These are phyloP conservation scores for Backusella circina DNA, from an alignment of 192 early-diverging fungal genomes.

Conservation along the genomic window DNA sequence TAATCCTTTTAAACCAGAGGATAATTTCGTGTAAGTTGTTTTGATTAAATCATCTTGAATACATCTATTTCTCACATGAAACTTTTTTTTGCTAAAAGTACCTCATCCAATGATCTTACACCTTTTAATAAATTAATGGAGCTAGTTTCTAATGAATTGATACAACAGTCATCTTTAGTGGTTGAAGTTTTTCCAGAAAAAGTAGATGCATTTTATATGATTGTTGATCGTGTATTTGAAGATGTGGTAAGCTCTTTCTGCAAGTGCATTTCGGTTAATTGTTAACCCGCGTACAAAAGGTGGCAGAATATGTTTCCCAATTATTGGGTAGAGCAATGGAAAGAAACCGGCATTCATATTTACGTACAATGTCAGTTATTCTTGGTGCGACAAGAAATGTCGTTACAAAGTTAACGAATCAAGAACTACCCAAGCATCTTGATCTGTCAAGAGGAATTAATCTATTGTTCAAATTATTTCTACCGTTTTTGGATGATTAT, in stretches of 20 bases:
- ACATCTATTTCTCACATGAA: neutral
- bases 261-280: neutral
- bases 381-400: constrained; percentile 60
- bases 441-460: constrained; percentile 47
- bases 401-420: constrained; percentile 36
- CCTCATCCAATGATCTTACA: constrained; percentile 24
- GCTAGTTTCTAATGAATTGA: constrained; percentile 61
- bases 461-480: constrained; percentile 55
- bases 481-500: constrained; percentile 66
- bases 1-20: constrained; percentile 53
- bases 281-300: constrained; percentile 17
- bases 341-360: constrained; percentile 58
- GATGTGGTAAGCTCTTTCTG: constrained; percentile 49
- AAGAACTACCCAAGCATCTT: constrained; percentile 34
- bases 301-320: constrained; percentile 69
- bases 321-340: constrained; percentile 58
- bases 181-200: constrained; percentile 65
- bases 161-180: constrained; percentile 62
- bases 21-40: constrained; percentile 48
- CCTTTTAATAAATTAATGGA: constrained; percentile 61
- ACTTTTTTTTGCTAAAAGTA: neutral
- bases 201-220: constrained; percentile 66
- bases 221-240: constrained; percentile 78
- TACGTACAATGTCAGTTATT: constrained; percentile 62
- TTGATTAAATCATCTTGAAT: neutral